phyloP scores from a whole-genome alignment of 1,284 basidiomycete genomes.

The Ustilago bromivora region DNA sequence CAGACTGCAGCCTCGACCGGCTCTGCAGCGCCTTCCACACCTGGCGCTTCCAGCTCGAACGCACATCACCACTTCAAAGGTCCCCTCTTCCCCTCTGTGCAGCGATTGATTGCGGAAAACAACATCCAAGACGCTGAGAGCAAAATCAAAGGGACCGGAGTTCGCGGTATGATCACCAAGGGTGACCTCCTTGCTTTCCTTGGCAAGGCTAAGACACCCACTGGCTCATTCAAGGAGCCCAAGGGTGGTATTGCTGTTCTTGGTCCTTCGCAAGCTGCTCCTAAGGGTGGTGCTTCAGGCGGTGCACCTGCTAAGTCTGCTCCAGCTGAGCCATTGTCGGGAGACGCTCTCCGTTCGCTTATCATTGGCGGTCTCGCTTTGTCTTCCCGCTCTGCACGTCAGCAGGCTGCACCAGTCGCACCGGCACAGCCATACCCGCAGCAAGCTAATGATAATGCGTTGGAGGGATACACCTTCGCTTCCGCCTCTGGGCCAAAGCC shows the following conservation, averaged over 20 bases:
- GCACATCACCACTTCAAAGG: conserved; percentile 41
- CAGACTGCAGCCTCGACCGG: conserved; percentile 45
- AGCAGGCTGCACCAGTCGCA: conserved; percentile 14
- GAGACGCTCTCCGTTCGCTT: conserved; percentile 48
- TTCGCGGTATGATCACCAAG: conserved; percentile 71
- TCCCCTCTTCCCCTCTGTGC: conserved; percentile 69
- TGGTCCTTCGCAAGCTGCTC: conserved; percentile 46
- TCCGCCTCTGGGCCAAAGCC: conserved; percentile 23
- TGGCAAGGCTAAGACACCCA: conserved; percentile 63
- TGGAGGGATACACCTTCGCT: conserved; percentile 31
- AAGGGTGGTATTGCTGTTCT: conserved; percentile 57
- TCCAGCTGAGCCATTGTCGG: conserved; percentile 43
- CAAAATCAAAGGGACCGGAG: conserved; percentile 70
- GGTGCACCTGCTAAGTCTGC: conserved; percentile 21
- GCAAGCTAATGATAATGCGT: conserved; percentile 31
- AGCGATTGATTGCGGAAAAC: conserved; percentile 66
- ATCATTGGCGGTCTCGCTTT: conserved; percentile 54
- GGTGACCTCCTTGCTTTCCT: conserved; percentile 71
- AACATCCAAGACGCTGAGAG: conserved; percentile 64
- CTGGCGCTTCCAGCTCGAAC: conserved; percentile 36
- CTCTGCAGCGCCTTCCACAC: conserved; percentile 29
- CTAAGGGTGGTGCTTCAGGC: conserved; percentile 33
- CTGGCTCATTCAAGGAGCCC: conserved; percentile 58
- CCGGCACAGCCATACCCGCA: conserved; percentile 26
- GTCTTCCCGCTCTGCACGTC: conserved; percentile 28